Base-by-base conservation (phyloP, 805 yeast species). In the Hanseniaspora singularis region DNA sequence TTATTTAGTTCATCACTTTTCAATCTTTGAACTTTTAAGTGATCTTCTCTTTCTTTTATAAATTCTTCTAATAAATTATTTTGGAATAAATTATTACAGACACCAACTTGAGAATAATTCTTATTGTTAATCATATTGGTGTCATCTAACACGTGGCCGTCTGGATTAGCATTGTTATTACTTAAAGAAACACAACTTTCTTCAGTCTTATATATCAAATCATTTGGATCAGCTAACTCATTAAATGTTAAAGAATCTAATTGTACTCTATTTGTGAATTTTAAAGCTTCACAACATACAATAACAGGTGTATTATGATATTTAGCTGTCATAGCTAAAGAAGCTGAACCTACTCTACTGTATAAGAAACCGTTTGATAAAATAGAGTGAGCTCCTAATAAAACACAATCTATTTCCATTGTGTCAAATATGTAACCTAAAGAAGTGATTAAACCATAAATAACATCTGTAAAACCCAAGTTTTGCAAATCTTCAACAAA, bases 351-450 rank as follows among this genome's bases (percentile, higher is more conserved):
- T 15, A 86, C 96, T 51, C 98, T 75, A 1, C 96, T 83, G 59
- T 84, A 87, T 49, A 92, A 70, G 60, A 87, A 76, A 1, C 98
- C 98, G 59, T 92, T 92, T 8, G 96, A 86, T 49, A 92, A 71
- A 84, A 92, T 87, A 27, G 96, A 94, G 60, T 92, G 97, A 0
- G 97, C 97, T 14, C 98, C 98, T 30, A 92, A 68, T 62, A 92
- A 81, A 6, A 92, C 94, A 53, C 82, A 81, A 55, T 92, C 92
- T 28, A 92, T 89, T 39, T 59, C 57, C 61, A 84, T 87, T 54
- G 80, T 82, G 19, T 47, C 46, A 55, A 92, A 71, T 9, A 86
- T 78, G 22, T 92, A 77, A 3, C 88, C 75, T 41, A 92, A 68
- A 16, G 95, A 81, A 46, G 79, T 81, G 50, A 92, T 75, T 52